Base-by-base conservation (phyloP, 2,329 filamentous ascomycete species). In the Beauveria caledonica region DNA sequence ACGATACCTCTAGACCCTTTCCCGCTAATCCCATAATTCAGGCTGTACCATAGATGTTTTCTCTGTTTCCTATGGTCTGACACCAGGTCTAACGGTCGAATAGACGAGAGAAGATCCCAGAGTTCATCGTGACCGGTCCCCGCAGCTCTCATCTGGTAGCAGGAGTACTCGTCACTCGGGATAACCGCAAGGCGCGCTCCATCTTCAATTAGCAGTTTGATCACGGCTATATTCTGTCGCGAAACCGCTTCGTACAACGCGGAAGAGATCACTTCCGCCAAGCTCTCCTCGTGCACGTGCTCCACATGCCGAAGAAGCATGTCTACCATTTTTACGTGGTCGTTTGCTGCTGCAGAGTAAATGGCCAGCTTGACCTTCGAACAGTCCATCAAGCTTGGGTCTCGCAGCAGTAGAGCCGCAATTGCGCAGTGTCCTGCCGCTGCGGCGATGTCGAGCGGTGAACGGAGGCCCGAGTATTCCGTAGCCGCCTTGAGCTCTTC, bases 1-100 rank as follows among this genome's bases (percentile, higher is more conserved):
- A 40, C 1, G 1, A 58, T 42, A 15, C 23, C 44, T 48, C 25
- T 9, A 6, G 10, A 11, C 15, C 55, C 42, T 9, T 33, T 42
- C 2, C n/a, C 42, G 5, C 5, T 13, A 1, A 3, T 9, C 2
- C 0, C 4, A 8, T 6, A 5, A 1, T 9, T 1, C 1, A 39
- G 11, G 10, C 1, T 2, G 4, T 1, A 10, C 5, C 1, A 3
- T 42, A 54, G 23, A 5, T 27, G 9, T 27, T 11, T 10, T 2
- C 11, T 5, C 11, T 50, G 23, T 19, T 1, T 13, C 1, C 3
- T 6, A 42, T 23, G 21, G 9, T 27, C 5, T 13, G 23, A 5
- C 23, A 44, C 39, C 8, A 29, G 4, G 6, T 25, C 9, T n/a
- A 56, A 19, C 7, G 42, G 53, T 4, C 15, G 42, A 45, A n/a